phyloP scores from a whole-genome alignment of 2,329 filamentous ascomycete genomes.

The Tricladium varicosporioides region DNA sequence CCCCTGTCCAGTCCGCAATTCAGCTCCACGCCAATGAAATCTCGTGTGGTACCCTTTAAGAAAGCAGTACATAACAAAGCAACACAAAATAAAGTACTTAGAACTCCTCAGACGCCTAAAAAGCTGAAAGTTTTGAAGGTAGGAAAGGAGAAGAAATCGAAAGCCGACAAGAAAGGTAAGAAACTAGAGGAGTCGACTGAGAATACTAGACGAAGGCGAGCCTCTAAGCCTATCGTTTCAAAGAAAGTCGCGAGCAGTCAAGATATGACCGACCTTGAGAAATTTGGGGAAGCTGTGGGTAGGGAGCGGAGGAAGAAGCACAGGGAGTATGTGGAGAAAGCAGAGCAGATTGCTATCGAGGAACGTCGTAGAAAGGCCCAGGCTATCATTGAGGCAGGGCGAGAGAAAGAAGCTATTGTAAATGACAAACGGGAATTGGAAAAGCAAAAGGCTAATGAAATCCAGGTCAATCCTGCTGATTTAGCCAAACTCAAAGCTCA shows the following conservation, averaged over 20 bases:
- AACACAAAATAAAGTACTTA: background rate
- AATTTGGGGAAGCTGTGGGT: conserved; percentile 24
- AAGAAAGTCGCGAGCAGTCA: conserved; percentile 13
- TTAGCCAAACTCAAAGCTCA: conserved; percentile 15
- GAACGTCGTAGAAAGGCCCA: conserved; percentile 7
- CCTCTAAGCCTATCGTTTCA: conserved; percentile 19
- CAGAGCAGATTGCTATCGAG: background rate
- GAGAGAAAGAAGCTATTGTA: conserved; percentile 9
- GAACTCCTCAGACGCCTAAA: background rate
- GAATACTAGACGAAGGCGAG: conserved; percentile 12
- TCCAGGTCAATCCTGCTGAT: conserved; percentile 9
- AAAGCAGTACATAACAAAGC: background rate
- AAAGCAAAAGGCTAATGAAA: conserved; percentile 1
- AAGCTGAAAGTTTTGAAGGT: background rate
- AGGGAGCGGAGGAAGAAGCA: background rate
- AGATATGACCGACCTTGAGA: conserved; percentile 9
- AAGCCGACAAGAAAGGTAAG: background rate
- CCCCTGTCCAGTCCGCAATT: background rate
- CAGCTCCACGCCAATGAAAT: background rate
- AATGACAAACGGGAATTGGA: conserved; percentile 6
- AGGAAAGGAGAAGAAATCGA: background rate
- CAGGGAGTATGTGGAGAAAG: background rate
- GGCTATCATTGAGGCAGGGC: conserved; percentile 7
- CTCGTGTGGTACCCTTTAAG: background rate
- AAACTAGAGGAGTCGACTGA: background rate